Evolutionary conservation across 495 filamentous ascomycete genomes (phyloP), one percentile per base, ranked within the genome.

Genomic region (Penicillium subrubescens): DNA sequence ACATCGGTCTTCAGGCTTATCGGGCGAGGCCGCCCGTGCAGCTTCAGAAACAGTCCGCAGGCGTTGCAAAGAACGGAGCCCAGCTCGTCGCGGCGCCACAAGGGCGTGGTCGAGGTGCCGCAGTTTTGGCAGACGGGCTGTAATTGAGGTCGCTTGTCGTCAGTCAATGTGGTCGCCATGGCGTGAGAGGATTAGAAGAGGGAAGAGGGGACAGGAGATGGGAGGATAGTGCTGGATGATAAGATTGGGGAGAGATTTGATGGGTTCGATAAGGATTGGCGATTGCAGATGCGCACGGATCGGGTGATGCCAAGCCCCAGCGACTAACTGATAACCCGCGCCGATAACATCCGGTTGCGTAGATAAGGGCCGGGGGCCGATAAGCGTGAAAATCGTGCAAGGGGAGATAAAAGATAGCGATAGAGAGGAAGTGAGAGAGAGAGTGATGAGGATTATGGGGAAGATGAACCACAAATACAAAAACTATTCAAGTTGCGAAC

Each of bases 1-100:
- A 98, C 93, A 82, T 99, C 96, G 50, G 96, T 99, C 81, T 99
- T 99, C 68, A 99, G 86, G 67, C 90, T 94, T 77, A 96, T 96
- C 71, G 96, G 96, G 57, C 95, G 89, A 65, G 96, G 88, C 23
- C 93, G 88, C 64, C 92, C 92, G 68, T 99, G 95, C 64, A 99
- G 88, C 82, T 99, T 99, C 69, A 98, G 77, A 79, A 99, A 99
- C 43, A 99, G 81, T 37, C 96, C 96, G 75, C 96, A 99, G 46
- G 96, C 95, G 79, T 99, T 99, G 87, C 95, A 99, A 46, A 99
- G 91, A n/a, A 99, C 94, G 3, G 92, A 92, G 63, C 95, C 95
- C 60, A 88, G 85, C 81, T 99, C 95, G 83, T 99, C 95, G 73
- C 95, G 87, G 73, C 95, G 90, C 95, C 95, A 99, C 67, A 99